A percentile compares a stretch with the other conserved stretches of the same genome.
Evolutionary conservation across 2,329 filamentous ascomycete genomes (phyloP).

Genomic region (Septoria linicola): DNA sequence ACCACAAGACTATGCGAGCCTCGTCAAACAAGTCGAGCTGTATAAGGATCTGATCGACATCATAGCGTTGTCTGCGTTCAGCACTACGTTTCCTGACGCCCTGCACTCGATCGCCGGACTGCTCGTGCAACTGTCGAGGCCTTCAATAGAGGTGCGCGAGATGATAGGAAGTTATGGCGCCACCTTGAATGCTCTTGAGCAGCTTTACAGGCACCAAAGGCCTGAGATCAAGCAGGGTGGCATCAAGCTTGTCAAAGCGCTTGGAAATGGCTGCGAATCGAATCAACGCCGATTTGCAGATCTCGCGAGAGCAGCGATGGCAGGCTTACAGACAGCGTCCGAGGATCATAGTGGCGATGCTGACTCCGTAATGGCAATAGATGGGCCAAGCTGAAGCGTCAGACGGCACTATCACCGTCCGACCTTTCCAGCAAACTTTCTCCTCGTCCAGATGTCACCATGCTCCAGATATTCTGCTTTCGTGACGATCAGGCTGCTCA

Average conservation of each 20-base stretch:
- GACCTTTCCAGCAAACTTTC: slow-evolving; percentile 37
- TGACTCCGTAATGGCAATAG: slow-evolving; percentile 7
- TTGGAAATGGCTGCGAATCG: slow-evolving; percentile 29
- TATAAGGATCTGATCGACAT: slow-evolving; percentile 20
- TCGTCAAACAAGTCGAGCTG: slow-evolving; percentile 17
- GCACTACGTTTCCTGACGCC: slow-evolving; percentile 24
- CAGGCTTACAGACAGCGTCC: slow-evolving; percentile 8
- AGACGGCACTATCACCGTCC: slow-evolving; percentile 21
- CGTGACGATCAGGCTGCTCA: slow-evolving; percentile 72
- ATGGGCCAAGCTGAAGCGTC: slow-evolving; percentile 14
- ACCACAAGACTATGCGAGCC: slow-evolving; percentile 8
- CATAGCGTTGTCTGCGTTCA: slow-evolving; percentile 8
- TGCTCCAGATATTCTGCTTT: slow-evolving; percentile 88
- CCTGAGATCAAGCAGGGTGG: slow-evolving; percentile 32
- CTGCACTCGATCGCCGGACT: slow-evolving; percentile 34
- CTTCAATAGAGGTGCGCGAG: slow-evolving; percentile 25
- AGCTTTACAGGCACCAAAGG: slow-evolving; percentile 29
- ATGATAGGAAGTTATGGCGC: slow-evolving; percentile 24
- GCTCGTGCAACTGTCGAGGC: slow-evolving; percentile 32
- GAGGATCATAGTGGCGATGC: slow-evolving; percentile 3
- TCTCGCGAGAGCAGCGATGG: slow-evolving; percentile 24
- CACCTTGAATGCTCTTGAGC: slow-evolving; percentile 22
- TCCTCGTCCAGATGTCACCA: slow-evolving; percentile 51
- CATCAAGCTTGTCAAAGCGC: slow-evolving; percentile 31
- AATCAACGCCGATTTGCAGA: slow-evolving; percentile 32